Base-by-base conservation (phyloP, 2,329 filamentous ascomycete genomes). In the Podosphaera fusca region DNA sequence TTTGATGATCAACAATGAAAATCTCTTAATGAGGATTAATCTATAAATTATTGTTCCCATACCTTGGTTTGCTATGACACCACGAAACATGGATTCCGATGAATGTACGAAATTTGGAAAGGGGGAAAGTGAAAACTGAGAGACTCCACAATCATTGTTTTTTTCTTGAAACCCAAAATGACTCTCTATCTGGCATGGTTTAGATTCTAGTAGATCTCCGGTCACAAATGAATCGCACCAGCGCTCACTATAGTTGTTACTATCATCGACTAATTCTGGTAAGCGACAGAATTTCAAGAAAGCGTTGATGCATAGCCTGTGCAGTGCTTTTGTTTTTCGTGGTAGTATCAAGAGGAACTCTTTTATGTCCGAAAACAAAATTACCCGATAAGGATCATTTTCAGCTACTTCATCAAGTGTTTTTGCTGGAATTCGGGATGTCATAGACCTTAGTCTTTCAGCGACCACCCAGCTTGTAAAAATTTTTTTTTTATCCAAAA, bases 371-470 rank as follows among this genome's bases (percentile, higher is more conserved):
- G 80, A 78, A 62, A 82, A 88, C 64, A 95, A 78, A 51, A 95
- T 77, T 2, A 92, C 79, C 40, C 88, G 78, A 62, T 85, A 94
- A 0, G 87, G 85, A 64, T 95, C 90, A 58, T 89, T 83, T 61
- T 87, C 83, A 14, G 76, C 78, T 1, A 79, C 75, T 33, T 87
- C 81, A 66, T 95, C 87, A 59, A 84, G 63, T 0, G 84, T 84
- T 54, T 85, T 78, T 14, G 85, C 85, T 4, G 88, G 86, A 57
- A 81, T 71, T 46, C 71, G 72, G 7, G 82, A 74, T 47, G 70
- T 69, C 12, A 64, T 60, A 1, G 72, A 71, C 34, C 70, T 71
- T 9, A 71, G 68, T n/a, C 67, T 65, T 65, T 94, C 88, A 10
- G 74, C 70, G 4, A 61, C 59, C 5, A 66, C 64, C 73, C 77